phyloP scores from a whole-genome alignment of 2,329 filamentous ascomycete genomes.

The Diaporthe sp. region DNA sequence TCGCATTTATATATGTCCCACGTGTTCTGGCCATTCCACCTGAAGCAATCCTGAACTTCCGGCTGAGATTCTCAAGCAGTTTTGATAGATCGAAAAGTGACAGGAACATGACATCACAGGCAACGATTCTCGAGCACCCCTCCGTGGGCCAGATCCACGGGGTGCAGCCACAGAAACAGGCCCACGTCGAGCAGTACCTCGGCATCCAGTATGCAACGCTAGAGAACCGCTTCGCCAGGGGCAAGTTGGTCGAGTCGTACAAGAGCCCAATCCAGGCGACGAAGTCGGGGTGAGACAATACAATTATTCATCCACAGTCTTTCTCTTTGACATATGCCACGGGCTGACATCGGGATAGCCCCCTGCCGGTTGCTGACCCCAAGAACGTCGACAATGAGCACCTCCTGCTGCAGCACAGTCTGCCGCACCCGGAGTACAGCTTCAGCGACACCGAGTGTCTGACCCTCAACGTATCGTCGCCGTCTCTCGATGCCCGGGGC shows the following conservation, averaged over 20 bases:
- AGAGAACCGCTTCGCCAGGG: conserved; percentile 40
- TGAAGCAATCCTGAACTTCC: background rate
- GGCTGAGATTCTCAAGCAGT: background rate
- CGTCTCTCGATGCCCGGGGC: conserved; percentile 42
- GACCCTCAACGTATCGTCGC: conserved; percentile 64
- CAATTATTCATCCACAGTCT: background rate
- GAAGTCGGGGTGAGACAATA: conserved; percentile 49
- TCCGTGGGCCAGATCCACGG: conserved; percentile 29
- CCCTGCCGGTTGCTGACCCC: conserved; percentile 53
- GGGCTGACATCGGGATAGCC: conserved; percentile 41
- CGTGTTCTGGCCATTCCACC: background rate
- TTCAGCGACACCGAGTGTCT: conserved; percentile 63
- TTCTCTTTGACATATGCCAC: background rate
- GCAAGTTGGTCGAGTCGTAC: conserved; percentile 35
- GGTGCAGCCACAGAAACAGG: conserved; percentile 3
- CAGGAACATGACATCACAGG: conserved; percentile 7
- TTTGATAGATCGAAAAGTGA: background rate
- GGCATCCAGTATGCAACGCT: conserved; percentile 44
- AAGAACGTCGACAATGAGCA: conserved; percentile 59
- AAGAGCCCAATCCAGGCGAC: conserved; percentile 47
- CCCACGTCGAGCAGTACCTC: conserved; percentile 42
- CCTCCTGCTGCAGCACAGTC: conserved; percentile 60
- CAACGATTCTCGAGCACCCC: conserved; percentile 25
- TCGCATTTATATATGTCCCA: conserved; percentile 4
- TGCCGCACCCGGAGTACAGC: conserved; percentile 54